Evolutionary conservation across 306 rosid species (phyloP).

Genomic region (Gillenia trifoliata): DNA sequence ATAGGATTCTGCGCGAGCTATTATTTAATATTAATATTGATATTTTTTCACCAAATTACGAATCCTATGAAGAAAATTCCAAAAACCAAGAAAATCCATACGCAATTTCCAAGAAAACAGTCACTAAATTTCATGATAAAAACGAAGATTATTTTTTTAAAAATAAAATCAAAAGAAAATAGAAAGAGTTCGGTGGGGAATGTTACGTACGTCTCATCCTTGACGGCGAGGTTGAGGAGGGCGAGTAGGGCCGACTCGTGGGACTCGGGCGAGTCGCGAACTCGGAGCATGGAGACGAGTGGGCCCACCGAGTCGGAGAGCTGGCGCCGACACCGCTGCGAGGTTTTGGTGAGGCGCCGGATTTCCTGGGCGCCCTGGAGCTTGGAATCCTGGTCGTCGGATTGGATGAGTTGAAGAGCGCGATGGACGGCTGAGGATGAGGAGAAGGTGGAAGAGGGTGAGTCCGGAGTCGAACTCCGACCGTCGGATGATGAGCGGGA

Average conservation of each 20-base stretch:
- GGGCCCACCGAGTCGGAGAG: constrained; percentile 39
- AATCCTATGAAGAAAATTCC: constrained; percentile 3
- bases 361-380: constrained; percentile 77
- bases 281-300: constrained; percentile 31
- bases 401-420: constrained; percentile 58
- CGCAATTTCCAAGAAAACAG: constrained; percentile 4
- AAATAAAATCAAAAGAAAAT: neutral
- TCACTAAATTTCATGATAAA: neutral
- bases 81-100: neutral
- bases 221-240: constrained; percentile 93
- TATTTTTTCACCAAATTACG: constrained; percentile 12
- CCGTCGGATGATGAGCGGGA: constrained; percentile 33
- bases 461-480: neutral
- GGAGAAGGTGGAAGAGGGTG: neutral
- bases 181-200: neutral
- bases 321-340: constrained; percentile 83
- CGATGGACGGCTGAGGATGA: constrained; percentile 53
- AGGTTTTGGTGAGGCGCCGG: constrained; percentile 84
- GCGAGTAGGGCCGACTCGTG: constrained; percentile 82
- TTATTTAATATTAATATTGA: neutral
- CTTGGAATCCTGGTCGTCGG: constrained; percentile 47
- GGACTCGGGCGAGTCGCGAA: constrained; percentile 57
- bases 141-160: neutral
- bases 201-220: constrained; percentile 67
- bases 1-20: constrained; percentile 16